Evolutionary conservation across 306 rosid genomes (phyloP).

Genomic region (Medicago arabica): DNA sequence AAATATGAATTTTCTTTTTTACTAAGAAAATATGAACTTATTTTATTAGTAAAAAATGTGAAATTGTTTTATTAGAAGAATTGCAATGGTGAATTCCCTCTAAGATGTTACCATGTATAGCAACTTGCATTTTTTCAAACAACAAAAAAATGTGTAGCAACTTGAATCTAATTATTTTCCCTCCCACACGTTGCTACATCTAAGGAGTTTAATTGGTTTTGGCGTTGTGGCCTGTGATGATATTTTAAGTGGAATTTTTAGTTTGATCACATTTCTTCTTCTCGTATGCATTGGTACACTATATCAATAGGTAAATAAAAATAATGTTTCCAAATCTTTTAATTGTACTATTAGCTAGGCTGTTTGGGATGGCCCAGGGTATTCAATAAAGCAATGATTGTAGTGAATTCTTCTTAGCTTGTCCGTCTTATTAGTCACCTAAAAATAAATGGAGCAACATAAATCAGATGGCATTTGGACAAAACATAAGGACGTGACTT

Average conservation of each 20-base stretch:
- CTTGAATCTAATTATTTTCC: background rate
- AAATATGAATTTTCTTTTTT: background rate
- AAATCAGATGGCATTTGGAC: conserved; percentile 16
- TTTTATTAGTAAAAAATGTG: background rate
- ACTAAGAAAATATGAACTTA: background rate
- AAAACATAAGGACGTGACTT: conserved; percentile 12
- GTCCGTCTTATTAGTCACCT: background rate
- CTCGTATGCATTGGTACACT: too few species aligned
- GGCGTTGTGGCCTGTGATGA: too few species aligned
- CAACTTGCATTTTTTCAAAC: background rate
- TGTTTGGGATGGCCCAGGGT: conserved; percentile 1
- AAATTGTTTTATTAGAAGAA: background rate
- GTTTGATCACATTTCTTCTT: too few species aligned
- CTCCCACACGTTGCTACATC: too few species aligned
- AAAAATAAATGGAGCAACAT: background rate
- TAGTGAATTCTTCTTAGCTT: background rate
- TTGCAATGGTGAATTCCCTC: background rate
- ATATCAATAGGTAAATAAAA: too few species aligned
- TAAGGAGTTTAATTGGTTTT: too few species aligned
- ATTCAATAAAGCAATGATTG: conserved; percentile 3
- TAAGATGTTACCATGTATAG: background rate
- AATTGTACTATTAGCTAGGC: background rate
- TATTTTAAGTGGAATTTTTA: too few species aligned
- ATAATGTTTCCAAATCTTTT: background rate
- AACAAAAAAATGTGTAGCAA: too few species aligned